Evolutionary conservation across 371 early-diverging fungal species (phyloP).

Genomic region (Mucor plumbeus): DNA sequence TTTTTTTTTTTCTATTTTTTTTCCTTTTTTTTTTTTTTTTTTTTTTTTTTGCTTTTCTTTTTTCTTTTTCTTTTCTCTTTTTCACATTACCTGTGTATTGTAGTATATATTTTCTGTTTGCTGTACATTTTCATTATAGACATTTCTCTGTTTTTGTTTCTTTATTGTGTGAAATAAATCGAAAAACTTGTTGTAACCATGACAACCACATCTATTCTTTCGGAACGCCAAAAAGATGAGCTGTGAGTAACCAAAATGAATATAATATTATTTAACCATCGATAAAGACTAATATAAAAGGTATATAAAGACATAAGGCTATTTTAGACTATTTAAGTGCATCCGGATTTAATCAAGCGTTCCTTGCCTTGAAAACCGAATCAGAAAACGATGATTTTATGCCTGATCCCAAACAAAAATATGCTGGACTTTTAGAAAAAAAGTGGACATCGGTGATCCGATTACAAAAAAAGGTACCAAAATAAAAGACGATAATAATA

Average conservation of each 20-base stretch:
- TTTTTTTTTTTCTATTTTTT: not conserved
- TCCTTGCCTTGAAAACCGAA: conserved; percentile 73
- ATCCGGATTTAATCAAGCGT: conserved; percentile 73
- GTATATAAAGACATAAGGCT: conserved; percentile 80
- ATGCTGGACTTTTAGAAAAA: conserved; percentile 88
- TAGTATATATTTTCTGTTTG: not conserved
- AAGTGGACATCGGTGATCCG: conserved; percentile 95
- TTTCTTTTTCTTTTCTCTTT: not conserved
- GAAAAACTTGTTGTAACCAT: not conserved
- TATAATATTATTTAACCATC: not conserved
- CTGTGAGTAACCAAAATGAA: conserved; percentile 52
- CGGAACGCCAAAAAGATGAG: conserved; percentile 77
- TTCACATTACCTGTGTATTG: not conserved
- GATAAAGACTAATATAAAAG: conserved; percentile 39
- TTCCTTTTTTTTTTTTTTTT: not conserved
- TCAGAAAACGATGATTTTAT: conserved; percentile 72
- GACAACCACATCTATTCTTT: conserved; percentile 58
- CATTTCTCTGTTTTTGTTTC: not conserved
- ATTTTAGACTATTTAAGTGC: conserved; percentile 86
- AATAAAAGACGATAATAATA: not conserved
- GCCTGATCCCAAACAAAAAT: conserved; percentile 78
- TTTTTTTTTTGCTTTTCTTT: not conserved
- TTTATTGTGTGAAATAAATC: not conserved
- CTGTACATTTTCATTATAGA: not conserved
- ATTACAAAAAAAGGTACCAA: conserved; percentile 85